phyloP scores from a whole-genome alignment of 2,329 filamentous ascomycete genomes.

The Diaporthe sp. region DNA sequence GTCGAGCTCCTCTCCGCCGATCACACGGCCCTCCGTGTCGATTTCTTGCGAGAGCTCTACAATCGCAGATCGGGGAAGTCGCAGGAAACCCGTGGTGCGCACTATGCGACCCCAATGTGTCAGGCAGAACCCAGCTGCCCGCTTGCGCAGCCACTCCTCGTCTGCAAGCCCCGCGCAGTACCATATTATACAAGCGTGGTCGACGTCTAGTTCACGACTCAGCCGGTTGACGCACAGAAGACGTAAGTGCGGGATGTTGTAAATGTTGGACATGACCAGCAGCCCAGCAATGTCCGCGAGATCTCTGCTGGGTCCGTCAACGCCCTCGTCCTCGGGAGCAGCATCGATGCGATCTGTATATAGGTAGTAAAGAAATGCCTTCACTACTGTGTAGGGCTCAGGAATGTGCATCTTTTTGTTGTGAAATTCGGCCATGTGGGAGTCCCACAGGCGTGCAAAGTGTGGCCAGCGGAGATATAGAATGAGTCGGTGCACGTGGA shows the following conservation, averaged over 20 bases:
- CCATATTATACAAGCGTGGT: constrained; percentile 96
- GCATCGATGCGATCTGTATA: constrained; percentile 92
- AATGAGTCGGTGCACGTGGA: constrained; percentile 95
- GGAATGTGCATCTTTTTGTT: constrained; percentile 98
- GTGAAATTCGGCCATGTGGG: constrained; percentile 98
- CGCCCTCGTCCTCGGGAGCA: constrained; percentile 61
- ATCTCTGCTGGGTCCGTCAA: constrained; percentile 78
- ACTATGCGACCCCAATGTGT: constrained; percentile 96
- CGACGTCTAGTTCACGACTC: constrained; percentile 90
- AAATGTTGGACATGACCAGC: constrained; percentile 97
- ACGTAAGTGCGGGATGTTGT: constrained; percentile 94
- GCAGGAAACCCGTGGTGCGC: constrained; percentile 87
- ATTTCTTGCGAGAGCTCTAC: constrained; percentile 95
- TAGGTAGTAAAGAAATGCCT: constrained; percentile 94
- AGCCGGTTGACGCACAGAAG: constrained; percentile 92
- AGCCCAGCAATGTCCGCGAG: constrained; percentile 92
- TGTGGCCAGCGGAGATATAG: constrained; percentile 97
- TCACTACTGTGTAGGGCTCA: constrained; percentile 93
- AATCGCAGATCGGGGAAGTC: constrained; percentile 81
- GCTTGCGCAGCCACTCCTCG: constrained; percentile 93
- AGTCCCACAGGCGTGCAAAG: constrained; percentile 90
- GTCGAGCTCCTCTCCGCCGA: constrained; percentile 87
- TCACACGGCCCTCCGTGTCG: constrained; percentile 90
- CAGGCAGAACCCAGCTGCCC: constrained; percentile 90
- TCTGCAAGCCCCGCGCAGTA: constrained; percentile 90